Base-by-base conservation (phyloP, 345 rosid species). In the Heritiera fomes region DNA sequence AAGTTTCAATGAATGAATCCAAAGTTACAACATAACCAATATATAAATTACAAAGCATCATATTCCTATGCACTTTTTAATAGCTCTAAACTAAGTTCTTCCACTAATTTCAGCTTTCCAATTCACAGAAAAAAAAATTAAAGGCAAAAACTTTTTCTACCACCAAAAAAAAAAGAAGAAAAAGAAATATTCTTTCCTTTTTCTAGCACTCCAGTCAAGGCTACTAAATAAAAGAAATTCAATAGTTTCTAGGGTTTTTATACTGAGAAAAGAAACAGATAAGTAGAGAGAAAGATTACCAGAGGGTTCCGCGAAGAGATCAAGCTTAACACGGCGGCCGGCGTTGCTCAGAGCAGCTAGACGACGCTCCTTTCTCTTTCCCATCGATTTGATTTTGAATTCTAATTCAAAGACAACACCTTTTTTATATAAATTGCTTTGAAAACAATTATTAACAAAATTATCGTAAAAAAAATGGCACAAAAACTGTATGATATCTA, bases 291-390 rank as follows among this genome's bases (percentile, higher is more conserved):
- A 75, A 34, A 47, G 43, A 9, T 67, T 87, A 95, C 99, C 99
- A 88, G 97, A 89, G 97, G 98, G 97, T 91, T 95, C 98, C 92
- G 88, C 95, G 68, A 87, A 95, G 74, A 95, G 98, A 85, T 92
- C 99, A 76, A 95, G 97, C 89, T 93, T 93, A 82, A 92, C 87
- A 80, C 99, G 97, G 78, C 99, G 99, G 75, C 96, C 89, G 18
- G 93, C 87, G 90, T 87, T 93, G 86, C 86, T 81, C 78, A 62
- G 77, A 49, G 97, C 97, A n/a, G 98, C 98, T 45, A 68, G 87
- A 77, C 95, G 97, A 15, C 99, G 97, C 79, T 91, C 99, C 76
- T 90, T 95, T 74, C 99, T 88, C 87, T 89, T 95, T 77, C 99
- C 98, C 99, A 93, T 95, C 49, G 83, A 87, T 75, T 77, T 43